These are phyloP conservation scores for Trichosporon ovoides DNA, from an alignment of 1,284 basidiomycete species.

Conservation along the genomic window DNA sequence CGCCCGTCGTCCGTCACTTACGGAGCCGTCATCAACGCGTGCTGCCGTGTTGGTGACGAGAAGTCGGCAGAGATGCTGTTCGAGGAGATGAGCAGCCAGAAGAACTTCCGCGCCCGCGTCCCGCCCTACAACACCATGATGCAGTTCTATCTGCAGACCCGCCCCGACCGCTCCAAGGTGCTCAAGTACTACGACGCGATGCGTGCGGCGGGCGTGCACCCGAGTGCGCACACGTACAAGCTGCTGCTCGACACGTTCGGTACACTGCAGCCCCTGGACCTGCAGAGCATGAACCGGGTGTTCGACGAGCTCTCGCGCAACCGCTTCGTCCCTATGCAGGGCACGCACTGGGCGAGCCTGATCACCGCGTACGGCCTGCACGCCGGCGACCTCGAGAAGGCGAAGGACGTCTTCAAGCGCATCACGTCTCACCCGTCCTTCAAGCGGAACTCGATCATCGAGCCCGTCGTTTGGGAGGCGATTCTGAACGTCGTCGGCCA, in stretches of 20 bases:
- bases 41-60: constrained; percentile 86
- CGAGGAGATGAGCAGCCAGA: constrained; percentile 70
- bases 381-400: constrained; percentile 68
- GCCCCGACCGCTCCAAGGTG: constrained; percentile 73
- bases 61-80: constrained; percentile 77
- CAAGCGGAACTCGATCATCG: constrained; percentile 52
- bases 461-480: constrained; percentile 86
- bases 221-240: constrained; percentile 90
- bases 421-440: constrained; percentile 57
- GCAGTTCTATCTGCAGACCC: constrained; percentile 87
- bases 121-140: constrained; percentile 98
- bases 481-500: constrained; percentile 82
- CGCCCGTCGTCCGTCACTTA: constrained; percentile 84
- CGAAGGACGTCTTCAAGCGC: constrained; percentile 71
- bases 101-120: constrained; percentile 76
- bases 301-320: constrained; percentile 61
- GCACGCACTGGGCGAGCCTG: constrained; percentile 84
- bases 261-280: constrained; percentile 74
- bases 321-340: constrained; percentile 59
- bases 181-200: constrained; percentile 74
- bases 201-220: constrained; percentile 59
- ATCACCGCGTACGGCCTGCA: constrained; percentile 88
- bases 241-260: constrained; percentile 88
- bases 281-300: constrained; percentile 66
- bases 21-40: constrained; percentile 86